Conservation (phyloP, 352 stramenopile genomes). For the Phytophthora lateralis region DNA sequence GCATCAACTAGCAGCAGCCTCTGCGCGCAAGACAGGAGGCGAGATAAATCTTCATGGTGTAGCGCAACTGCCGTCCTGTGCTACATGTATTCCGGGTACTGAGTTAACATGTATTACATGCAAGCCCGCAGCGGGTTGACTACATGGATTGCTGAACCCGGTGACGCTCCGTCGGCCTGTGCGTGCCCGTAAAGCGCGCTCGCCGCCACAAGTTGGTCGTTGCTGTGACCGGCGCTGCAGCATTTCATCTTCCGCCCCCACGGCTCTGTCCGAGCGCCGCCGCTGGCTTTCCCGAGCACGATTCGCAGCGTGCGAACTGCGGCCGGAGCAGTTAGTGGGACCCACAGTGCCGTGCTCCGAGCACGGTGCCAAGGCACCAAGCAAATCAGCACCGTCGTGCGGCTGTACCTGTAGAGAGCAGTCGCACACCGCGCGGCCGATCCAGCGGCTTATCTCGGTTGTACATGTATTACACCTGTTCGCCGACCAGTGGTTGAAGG, state of each 20-base stretch:
- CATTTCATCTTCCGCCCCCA: slow-evolving; percentile 38
- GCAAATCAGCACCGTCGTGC: slow-evolving; percentile 31
- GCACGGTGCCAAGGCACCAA: not conserved
- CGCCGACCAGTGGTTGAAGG: slow-evolving; percentile 12
- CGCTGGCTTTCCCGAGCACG: slow-evolving; percentile 33
- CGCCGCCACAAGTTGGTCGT: slow-evolving; percentile 24
- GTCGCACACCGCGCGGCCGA: slow-evolving; percentile 8
- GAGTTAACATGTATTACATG: no score
- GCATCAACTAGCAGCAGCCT: not conserved
- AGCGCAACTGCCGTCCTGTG: slow-evolving; percentile 10
- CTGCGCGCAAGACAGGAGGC: not conserved
- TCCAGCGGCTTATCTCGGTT: slow-evolving; percentile 10
- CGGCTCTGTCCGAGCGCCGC: slow-evolving; percentile 30
- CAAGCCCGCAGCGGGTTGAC: slow-evolving; percentile 4
- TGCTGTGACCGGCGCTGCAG: slow-evolving; percentile 29
- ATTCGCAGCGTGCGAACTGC: slow-evolving; percentile 13
- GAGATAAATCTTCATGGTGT: slow-evolving; percentile 4
- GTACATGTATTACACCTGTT: no score
- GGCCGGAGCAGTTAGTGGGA: not conserved
- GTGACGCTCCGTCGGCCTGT: slow-evolving; percentile 10
- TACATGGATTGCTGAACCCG: slow-evolving; percentile 27
- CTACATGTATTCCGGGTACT: no score
- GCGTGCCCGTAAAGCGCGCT: slow-evolving; percentile 15
- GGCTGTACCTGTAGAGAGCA: slow-evolving; percentile 20
- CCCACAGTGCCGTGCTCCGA: slow-evolving; percentile 4